Evolutionary conservation across 2,329 filamentous ascomycete species (phyloP), one percentile per base, ranked within the genome.

Genomic region (Bimuria novae-zelandiae): DNA sequence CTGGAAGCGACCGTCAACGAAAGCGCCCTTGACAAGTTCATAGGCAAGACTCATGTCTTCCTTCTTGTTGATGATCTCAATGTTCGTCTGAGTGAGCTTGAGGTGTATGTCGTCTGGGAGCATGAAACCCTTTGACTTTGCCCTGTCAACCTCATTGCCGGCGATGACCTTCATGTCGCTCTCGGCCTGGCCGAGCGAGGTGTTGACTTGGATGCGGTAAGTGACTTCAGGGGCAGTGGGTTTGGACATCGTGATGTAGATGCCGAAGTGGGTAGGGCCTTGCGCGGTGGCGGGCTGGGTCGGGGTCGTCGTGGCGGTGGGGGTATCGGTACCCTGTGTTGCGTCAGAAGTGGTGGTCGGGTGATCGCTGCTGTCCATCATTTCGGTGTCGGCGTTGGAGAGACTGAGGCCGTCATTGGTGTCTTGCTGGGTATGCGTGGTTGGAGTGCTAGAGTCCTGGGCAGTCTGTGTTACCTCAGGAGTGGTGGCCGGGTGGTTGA

Each of bases 91-190:
- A n/a, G 36, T 21, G 3, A 47, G 16, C 4, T 19, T 16, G 7
- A 32, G 10, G n/a, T 40, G 35, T n/a, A n/a, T n/a, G n/a, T n/a
- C n/a, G n/a, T n/a, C 17, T 25, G 17, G 4, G 29, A 16, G 2
- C 22, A 11, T 29, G 14, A 11, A 10, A 16, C 4, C 23, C 4
- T 29, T 21, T 4, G 44, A 21, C 3, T 19, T 17, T 14, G n/a
- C 27, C 5, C 36, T 49, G 5, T 16, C 14, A 3, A 49, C 7
- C 10, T 39, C 45, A 8, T 29, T 39, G 23, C n/a, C 16, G 11
- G 25, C 45, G 8, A 40, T 40, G n/a, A 39, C 12, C n/a, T 49
- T 32, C 45, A 49, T 49, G 35, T 39, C 27, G 25, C 33, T 40
- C 12, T 40, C 6, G 3, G 45, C 45, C 14, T 49, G 33, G 8